Percentiles rank a stretch among this genome's conserved stretches.
Evolutionary conservation across 352 stramenopile species (phyloP).

Genomic region (Chrysophaeum taylorii): DNA sequence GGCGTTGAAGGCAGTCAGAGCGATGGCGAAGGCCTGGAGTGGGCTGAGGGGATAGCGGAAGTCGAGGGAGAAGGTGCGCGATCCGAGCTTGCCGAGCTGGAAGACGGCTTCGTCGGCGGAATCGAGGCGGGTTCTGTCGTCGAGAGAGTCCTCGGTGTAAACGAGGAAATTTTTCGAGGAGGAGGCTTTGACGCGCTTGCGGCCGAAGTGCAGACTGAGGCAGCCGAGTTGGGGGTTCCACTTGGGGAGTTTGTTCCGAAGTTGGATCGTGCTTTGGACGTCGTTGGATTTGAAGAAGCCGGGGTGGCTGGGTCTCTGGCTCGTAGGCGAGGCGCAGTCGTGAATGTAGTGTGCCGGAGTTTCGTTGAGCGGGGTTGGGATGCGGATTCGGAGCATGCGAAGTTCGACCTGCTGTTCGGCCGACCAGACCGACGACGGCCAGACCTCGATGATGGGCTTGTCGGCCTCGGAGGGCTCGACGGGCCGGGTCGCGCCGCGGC

Average conservation of each 20-base stretch:
- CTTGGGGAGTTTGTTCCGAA: not conserved
- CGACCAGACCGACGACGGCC: not conserved
- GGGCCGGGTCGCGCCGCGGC: not conserved
- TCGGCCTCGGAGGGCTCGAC: no score
- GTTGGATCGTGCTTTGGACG: not conserved
- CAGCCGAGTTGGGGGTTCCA: slow-evolving; percentile 10
- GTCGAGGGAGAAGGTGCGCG: slow-evolving; percentile 7
- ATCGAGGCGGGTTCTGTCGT: not conserved
- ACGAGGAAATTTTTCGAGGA: slow-evolving; percentile 13
- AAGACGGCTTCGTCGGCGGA: not conserved
- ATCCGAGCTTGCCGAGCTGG: slow-evolving; percentile 10
- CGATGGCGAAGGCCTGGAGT: slow-evolving; percentile 12
- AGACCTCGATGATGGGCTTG: not conserved
- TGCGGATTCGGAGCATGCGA: not conserved
- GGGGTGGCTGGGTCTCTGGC: no score
- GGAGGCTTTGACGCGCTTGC: not conserved
- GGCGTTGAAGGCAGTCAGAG: not conserved
- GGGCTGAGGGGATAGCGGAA: not conserved
- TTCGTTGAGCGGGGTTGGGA: not conserved
- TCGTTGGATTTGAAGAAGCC: no score
- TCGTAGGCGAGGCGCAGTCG: no score
- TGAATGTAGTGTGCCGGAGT: slow-evolving; percentile 5
- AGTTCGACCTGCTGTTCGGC: not conserved
- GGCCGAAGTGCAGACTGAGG: slow-evolving; percentile 4
- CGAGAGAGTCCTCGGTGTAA: not conserved